A percentile compares a stretch with the other conserved stretches of the same genome.
Evolutionary conservation across 768 basidiomycete species (phyloP).

Genomic region (Xanthoconium purpureum): DNA sequence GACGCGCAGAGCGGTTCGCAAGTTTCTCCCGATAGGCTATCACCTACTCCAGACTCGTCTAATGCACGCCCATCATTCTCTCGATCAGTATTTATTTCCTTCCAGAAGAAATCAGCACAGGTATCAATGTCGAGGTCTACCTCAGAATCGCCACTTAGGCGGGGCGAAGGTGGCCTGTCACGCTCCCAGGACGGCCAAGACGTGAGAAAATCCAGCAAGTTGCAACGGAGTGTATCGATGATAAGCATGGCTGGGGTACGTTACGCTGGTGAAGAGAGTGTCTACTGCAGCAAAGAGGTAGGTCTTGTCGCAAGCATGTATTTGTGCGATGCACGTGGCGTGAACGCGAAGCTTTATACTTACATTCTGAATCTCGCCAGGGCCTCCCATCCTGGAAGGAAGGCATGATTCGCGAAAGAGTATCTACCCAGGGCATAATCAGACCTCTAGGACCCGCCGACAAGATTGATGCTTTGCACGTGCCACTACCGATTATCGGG

Average conservation of each 20-base stretch:
- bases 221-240: conserved; percentile 13
- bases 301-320: conserved; percentile 11
- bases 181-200: conserved; percentile 15
- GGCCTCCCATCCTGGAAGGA: conserved; percentile 39
- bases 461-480: conserved; percentile 61
- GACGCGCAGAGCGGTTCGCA: neutral
- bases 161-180: neutral
- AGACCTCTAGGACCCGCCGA: conserved; percentile 72
- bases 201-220: conserved; percentile 20
- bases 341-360: conserved; percentile 3
- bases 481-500: conserved; percentile 69
- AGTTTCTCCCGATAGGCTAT: neutral
- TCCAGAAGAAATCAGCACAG: conserved; percentile 15
- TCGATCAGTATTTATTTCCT: conserved; percentile 12
- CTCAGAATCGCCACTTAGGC: conserved; percentile 11
- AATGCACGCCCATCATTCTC: conserved; percentile 7
- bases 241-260: conserved; percentile 16
- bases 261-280: conserved; percentile 58
- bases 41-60: neutral
- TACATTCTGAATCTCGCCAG: conserved; percentile 21
- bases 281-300: conserved; percentile 55
- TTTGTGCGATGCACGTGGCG: neutral
- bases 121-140: conserved; percentile 12
- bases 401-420: conserved; percentile 87
- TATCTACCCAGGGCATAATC: conserved; percentile 79